phyloP scores from a whole-genome alignment of 768 basidiomycete species.

The Tricholomella constricta region DNA sequence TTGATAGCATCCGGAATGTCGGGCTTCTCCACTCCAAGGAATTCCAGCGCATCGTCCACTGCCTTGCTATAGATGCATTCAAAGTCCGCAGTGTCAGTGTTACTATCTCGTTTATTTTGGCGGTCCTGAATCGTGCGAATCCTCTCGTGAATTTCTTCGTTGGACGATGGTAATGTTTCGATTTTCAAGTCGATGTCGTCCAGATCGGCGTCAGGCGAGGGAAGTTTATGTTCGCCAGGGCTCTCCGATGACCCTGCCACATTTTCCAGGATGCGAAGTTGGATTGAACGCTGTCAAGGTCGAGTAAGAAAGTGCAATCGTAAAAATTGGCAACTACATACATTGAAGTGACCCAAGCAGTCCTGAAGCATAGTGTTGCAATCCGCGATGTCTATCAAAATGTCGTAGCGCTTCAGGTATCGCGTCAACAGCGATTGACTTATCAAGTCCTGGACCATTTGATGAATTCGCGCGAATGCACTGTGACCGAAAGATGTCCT shows the following conservation, averaged over 20 bases:
- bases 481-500: conserved; percentile 22
- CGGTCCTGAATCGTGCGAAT: conserved; percentile 16
- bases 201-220: not conserved
- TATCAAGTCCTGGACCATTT: conserved; percentile 56
- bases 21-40: conserved; percentile 41
- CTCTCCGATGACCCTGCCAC: not conserved
- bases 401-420: conserved; percentile 74
- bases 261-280: conserved; percentile 5
- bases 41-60: conserved; percentile 45
- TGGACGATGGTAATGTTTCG: not conserved
- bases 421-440: conserved; percentile 71
- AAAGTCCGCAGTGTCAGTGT: conserved; percentile 42
- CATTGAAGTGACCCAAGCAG: conserved; percentile 57
- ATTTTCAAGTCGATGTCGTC: not conserved
- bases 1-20: conserved; percentile 60
- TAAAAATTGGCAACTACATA: conserved; percentile 11
- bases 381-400: conserved; percentile 47
- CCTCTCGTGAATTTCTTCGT: conserved; percentile 14
- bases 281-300: not conserved
- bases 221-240: not conserved
- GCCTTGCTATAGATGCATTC: conserved; percentile 38
- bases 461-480: conserved; percentile 44
- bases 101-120: conserved; percentile 43
- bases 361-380: conserved; percentile 60
- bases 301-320: not conserved